Base-by-base conservation (phyloP, 148 eudicot genomes). In the Hydrangea macrophylla region DNA sequence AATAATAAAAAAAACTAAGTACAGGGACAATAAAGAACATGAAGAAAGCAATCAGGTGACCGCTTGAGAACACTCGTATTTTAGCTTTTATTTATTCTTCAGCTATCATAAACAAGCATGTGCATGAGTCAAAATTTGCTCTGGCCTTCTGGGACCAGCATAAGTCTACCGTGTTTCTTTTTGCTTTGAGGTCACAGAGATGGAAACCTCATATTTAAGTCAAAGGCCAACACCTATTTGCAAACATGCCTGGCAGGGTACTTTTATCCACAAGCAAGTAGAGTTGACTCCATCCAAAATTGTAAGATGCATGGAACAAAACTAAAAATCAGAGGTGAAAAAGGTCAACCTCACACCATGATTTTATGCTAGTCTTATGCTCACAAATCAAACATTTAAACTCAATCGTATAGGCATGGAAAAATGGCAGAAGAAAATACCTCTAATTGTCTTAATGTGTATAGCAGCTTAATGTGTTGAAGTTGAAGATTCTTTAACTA, bases 371-470 rank as follows among this genome's bases (percentile, higher is more conserved):
- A 25, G 3, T 54, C 48, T 33, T 10, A 24, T 2, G 15, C 22
- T 30, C 15, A 30, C 23, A 18, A n/a, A 30, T n/a, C n/a, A n/a
- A n/a, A n/a, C n/a, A n/a, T n/a, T n/a, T n/a, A n/a, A 1, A 36
- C 24, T 18, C 17, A 51, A 54, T 9, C 27, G n/a, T 40, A 24
- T 33, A 55, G 23, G 50, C 6, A 22, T 5, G 28, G 60, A 58
- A 18, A 33, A 53, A 33, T 6, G 22, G 30, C 31, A 39, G 68
- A 22, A 17, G 67, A n/a, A 60, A 65, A 45, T 84, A 90, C 98
- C 98, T 92, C 96, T 70, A 88, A 72, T 50, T 76, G 89, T 77
- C n/a, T n/a, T n/a, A n/a, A n/a, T n/a, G n/a, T n/a, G n/a, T n/a
- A n/a, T n/a, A n/a, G n/a, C n/a, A n/a, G 96, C 82, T 79, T 90